These are phyloP conservation scores for Hericium erinaceus DNA, from an alignment of 768 basidiomycete genomes.

Conservation along the genomic window DNA sequence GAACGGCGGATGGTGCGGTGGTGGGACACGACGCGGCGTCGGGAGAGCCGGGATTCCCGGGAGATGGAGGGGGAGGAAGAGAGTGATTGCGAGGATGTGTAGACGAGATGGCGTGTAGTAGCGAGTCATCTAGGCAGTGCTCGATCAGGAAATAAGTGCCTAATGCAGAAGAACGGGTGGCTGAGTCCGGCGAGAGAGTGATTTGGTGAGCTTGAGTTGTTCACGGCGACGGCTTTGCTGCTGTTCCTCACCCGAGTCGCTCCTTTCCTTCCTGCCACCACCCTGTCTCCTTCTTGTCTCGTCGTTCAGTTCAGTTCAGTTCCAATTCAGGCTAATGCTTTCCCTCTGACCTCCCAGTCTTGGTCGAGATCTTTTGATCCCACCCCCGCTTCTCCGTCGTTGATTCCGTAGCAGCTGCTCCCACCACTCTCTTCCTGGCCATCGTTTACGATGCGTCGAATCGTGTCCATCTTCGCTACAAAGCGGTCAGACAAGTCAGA, in stretches of 20 bases:
- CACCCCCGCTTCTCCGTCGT: neutral
- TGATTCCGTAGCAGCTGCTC: neutral
- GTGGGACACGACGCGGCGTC: conserved; percentile 24
- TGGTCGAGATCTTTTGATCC: neutral
- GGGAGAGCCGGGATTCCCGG: conserved; percentile 11
- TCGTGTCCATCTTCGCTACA: conserved; percentile 42
- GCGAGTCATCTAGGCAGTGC: neutral
- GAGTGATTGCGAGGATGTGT: neutral
- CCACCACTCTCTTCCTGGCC: neutral
- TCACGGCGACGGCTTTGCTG: neutral
- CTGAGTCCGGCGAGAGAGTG: conserved; percentile 5
- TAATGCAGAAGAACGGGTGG: neutral
- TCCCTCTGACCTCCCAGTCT: conserved; percentile 1
- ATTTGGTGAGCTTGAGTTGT: neutral
- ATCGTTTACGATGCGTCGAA: conserved; percentile 43
- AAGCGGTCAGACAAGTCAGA: conserved; percentile 29
- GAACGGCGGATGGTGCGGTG: conserved; percentile 54
- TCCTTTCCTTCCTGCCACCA: neutral
- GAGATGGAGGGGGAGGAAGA: conserved; percentile 5
- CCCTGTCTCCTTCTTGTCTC: neutral
- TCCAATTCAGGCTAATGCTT: conserved; percentile 1
- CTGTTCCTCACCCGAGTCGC: neutral
- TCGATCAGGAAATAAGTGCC: neutral
- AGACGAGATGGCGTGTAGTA: neutral
- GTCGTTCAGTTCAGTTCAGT: neutral